These are phyloP conservation scores for Neurospora crassa DNA, from an alignment of 2,329 filamentous ascomycete species.

Conservation along the genomic window DNA sequence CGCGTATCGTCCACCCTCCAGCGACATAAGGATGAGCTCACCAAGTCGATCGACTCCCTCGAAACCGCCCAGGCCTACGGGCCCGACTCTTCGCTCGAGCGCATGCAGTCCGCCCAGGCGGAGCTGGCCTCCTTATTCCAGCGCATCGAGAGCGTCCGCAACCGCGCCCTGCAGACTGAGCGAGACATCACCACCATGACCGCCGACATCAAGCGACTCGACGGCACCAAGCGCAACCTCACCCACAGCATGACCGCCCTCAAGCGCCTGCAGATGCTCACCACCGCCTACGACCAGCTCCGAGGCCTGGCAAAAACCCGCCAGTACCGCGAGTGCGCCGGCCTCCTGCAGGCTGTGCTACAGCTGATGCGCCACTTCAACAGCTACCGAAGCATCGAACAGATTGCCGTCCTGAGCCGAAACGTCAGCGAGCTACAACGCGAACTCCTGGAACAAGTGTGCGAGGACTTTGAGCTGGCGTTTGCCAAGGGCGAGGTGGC, in stretches of 20 bases:
- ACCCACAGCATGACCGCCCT: slow-evolving; percentile 96
- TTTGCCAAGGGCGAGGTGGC: slow-evolving; percentile 83
- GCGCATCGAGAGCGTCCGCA: slow-evolving; percentile 89
- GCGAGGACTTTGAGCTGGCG: slow-evolving; percentile 93
- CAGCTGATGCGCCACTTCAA: slow-evolving; percentile 99
- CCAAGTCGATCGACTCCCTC: slow-evolving; percentile 64
- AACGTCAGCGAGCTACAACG: slow-evolving; percentile 91
- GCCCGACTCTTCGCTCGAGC: slow-evolving; percentile 77
- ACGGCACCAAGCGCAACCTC: slow-evolving; percentile 92
- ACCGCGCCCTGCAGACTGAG: slow-evolving; percentile 83
- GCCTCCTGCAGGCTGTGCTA: slow-evolving; percentile 85
- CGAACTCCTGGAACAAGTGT: slow-evolving; percentile 92
- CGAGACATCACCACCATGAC: slow-evolving; percentile 98
- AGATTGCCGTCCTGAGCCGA: slow-evolving; percentile 86
- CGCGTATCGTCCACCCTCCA: slow-evolving; percentile 66
- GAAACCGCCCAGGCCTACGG: slow-evolving; percentile 73
- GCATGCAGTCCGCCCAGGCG: slow-evolving; percentile 82
- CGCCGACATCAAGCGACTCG: slow-evolving; percentile 93
- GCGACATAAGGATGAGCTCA: slow-evolving; percentile 71
- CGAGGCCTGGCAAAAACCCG: slow-evolving; percentile 71
- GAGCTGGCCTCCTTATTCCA: slow-evolving; percentile 85
- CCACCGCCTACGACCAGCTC: slow-evolving; percentile 96
- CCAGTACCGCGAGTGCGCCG: slow-evolving; percentile 91
- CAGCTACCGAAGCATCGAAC: slow-evolving; percentile 93
- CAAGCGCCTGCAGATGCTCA: slow-evolving; percentile 96